Base-by-base conservation (phyloP, 1,284 basidiomycete genomes). In the Kwoniella shivajii region DNA sequence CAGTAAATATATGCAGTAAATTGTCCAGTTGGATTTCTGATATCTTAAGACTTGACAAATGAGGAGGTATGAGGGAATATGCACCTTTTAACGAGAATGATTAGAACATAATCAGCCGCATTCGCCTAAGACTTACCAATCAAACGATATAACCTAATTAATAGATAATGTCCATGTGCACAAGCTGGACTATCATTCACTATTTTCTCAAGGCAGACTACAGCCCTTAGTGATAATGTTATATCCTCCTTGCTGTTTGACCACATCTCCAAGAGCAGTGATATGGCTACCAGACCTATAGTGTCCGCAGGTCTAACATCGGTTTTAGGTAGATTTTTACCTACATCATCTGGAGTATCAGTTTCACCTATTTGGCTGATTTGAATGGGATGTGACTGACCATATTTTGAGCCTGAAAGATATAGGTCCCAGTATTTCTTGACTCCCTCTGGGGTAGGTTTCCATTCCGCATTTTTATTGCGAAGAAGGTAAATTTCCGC, bases 21-120 rank as follows among this genome's bases (percentile, higher is more conserved):
- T 63, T 72, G 50, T 75, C 72, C 36, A 73, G 65, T 57, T 73
- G 70, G 14, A 76, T 64, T 57, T 76, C 74, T 33, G 61, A 56
- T 4, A 66, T 56, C 9, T 65, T 59, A 7, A 70, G 54, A 27
- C 56, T 48, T 14, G 47, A 44, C 0, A 74, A 50, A 37, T 66
- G 67, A 11, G 61, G 41, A 1, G 34, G 29, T 18, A 57, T 47
- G 4, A 68, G 33, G 4, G 53, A 53, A 16, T 68, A 55, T 0
- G 70, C 70, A 20, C 70, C 69, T 69, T 39, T 11, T 36, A 34
- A 6, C 20, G 16, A 2, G 4, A 4, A 4, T 14, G 14, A 26
- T 50, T 37, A 39, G 36, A n/a, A 29, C 14, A 55, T 50, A 5
- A 34, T 20, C 18, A 31, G 18, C 26, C 18, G 38, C 24, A 50